phyloP scores from a whole-genome alignment of 768 basidiomycete species.

The Tricholoma terreum region DNA sequence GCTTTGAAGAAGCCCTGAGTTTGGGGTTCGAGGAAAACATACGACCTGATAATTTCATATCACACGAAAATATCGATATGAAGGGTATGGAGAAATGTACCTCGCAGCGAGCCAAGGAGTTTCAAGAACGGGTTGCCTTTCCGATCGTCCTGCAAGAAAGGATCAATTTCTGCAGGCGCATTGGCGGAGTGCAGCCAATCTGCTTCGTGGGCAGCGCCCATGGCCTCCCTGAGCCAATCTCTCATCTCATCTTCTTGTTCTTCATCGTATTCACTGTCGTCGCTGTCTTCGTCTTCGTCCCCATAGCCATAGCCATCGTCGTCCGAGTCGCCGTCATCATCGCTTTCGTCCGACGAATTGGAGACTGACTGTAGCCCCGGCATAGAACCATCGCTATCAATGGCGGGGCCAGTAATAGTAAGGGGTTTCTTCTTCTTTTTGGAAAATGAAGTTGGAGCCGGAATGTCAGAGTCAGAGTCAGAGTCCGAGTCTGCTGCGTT shows the following conservation, averaged over 20 bases:
- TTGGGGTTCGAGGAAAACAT: conserved; percentile 51
- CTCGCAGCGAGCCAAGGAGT: conserved; percentile 70
- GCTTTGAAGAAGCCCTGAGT: conserved; percentile 23
- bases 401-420: conserved; percentile 49
- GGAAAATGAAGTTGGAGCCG: conserved; percentile 11
- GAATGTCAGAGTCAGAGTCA: conserved; percentile 21
- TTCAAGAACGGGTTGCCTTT: conserved; percentile 79
- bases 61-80: background rate
- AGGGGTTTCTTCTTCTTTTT: conserved; percentile 33
- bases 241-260: conserved; percentile 68
- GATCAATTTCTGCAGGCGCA: conserved; percentile 37
- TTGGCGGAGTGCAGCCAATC: conserved; percentile 54
- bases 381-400: conserved; percentile 54
- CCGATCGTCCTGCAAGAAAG: conserved; percentile 46
- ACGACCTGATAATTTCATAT: conserved; percentile 44
- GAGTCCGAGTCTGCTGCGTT: conserved; percentile 21
- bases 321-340: conserved; percentile 36
- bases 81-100: conserved; percentile 30
- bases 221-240: conserved; percentile 63
- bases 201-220: conserved; percentile 61
- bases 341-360: conserved; percentile 47
- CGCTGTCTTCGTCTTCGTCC: conserved; percentile 32
- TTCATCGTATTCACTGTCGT: conserved; percentile 52
- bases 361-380: conserved; percentile 67
- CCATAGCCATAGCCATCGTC: conserved; percentile 32